Evolutionary conservation across 805 yeast genomes (phyloP), one percentile per base, ranked within the genome.

Genomic region (Pichia ethanolica): DNA sequence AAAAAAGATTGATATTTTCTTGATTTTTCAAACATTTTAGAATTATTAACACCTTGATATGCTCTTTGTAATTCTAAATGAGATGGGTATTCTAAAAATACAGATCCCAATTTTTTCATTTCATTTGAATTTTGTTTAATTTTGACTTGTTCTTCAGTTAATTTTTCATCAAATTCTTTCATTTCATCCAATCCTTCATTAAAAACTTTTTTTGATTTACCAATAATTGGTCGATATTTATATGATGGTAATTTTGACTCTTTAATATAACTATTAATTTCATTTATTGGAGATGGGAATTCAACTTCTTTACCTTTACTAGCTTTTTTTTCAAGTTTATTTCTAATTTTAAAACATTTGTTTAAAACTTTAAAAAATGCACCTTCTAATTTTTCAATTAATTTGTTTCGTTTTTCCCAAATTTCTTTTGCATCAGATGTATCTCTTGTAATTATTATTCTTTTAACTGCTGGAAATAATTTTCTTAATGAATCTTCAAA

Each of bases 21-120:
- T 62, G 63, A 77, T 55, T 56, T 63, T 59, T 67, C 74, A 53
- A 72, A 70, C 61, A 71, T 62, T 61, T 72, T 54, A 58, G 71
- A 75, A 56, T 75, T 77, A 35, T 84, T 83, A 55, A 84, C 68
- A n/a, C 88, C 82, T 70, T 91, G 98, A 67, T 75, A 86, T 44
- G 96, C 96, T 57, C 81, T 75, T 68, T 90, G 97, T 49, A 93
- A 84, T 63, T 90, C 95, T 52, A 85, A 75, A 67, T 89, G 97
- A 52, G 86, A 74, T 45, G 85, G 77, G 66, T 93, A 91, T 61
- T 87, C 89, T 49, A 89, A 65, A 59, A 89, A 88, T 6, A 83
- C 91, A 37, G 96, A 79, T 5, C 85, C 82, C 39, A 76, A 64
- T 59, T 76, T 76, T 4, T 78, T 71, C 53, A 73, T 73, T 7